Conservation (phyloP, 2,329 filamentous ascomycete species). For the Trichoderma koningiopsis region DNA sequence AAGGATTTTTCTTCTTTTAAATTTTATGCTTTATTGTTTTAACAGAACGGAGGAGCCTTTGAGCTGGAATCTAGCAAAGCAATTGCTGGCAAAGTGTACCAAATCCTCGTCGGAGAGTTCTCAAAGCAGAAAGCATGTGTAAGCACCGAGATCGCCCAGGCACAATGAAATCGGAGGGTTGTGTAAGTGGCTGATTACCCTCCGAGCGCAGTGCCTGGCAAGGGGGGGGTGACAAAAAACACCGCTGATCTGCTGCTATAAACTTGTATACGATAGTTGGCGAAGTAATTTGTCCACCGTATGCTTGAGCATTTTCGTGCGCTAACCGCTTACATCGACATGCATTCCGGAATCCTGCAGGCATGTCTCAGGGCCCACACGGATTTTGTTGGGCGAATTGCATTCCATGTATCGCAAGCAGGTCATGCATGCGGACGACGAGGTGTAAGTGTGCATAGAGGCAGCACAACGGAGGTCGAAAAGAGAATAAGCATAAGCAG, state of each 20-base stretch:
- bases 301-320: no score
- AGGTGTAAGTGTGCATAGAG: background rate
- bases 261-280: no score
- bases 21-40: no score
- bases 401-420: background rate
- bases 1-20: no score
- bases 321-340: background rate
- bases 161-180: background rate
- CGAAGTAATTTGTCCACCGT: no score
- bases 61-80: no score
- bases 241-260: no score
- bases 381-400: constrained; percentile 6
- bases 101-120: background rate
- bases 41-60: no score
- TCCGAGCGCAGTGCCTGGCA: background rate
- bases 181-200: background rate
- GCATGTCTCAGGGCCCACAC: background rate
- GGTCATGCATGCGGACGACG: background rate
- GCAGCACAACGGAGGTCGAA: no score
- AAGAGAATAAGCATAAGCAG: background rate
- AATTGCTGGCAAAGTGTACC: no score
- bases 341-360: background rate
- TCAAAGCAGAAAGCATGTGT: background rate
- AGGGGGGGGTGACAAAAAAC: no score
- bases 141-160: background rate